These are phyloP conservation scores for Calonectria henricotiae DNA, from an alignment of 2,329 filamentous ascomycete genomes.

Conservation along the genomic window DNA sequence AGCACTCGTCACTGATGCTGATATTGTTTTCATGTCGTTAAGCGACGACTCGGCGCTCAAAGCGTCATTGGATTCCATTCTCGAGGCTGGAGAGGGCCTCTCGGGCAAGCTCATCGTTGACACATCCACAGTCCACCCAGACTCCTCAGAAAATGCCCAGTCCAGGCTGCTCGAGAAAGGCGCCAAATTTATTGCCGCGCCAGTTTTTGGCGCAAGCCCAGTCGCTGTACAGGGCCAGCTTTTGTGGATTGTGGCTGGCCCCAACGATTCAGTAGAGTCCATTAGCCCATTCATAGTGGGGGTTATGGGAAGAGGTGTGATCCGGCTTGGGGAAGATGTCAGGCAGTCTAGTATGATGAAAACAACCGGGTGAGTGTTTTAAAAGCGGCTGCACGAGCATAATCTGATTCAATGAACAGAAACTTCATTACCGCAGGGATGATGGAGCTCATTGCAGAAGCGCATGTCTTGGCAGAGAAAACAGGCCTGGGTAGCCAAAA, in stretches of 20 bases:
- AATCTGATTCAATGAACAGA: slow-evolving; percentile 47
- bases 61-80: slow-evolving; percentile 55
- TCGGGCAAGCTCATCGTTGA: slow-evolving; percentile 65
- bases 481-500: slow-evolving; percentile 60
- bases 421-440: slow-evolving; percentile 68
- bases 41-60: slow-evolving; percentile 63
- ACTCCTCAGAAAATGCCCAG: slow-evolving; percentile 57
- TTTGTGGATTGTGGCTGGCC: slow-evolving; percentile 65
- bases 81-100: slow-evolving; percentile 47
- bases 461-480: slow-evolving; percentile 67
- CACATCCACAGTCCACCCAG: slow-evolving; percentile 68
- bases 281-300: slow-evolving; percentile 61
- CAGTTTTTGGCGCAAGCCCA: slow-evolving; percentile 69
- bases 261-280: slow-evolving; percentile 54
- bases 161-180: slow-evolving; percentile 51
- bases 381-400: accelerated
- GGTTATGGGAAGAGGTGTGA: slow-evolving; percentile 62
- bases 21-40: slow-evolving; percentile 61
- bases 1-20: slow-evolving; percentile 53
- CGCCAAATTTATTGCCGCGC: slow-evolving; percentile 62
- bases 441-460: slow-evolving; percentile 67
- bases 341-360: slow-evolving; percentile 65
- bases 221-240: slow-evolving; percentile 65
- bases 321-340: slow-evolving; percentile 63
- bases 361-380: slow-evolving; percentile 60